Percentiles rank a stretch among this genome's conserved stretches.
These are phyloP conservation scores for Circinella minor DNA, from an alignment of 371 early-diverging fungal genomes.

Conservation along the genomic window DNA sequence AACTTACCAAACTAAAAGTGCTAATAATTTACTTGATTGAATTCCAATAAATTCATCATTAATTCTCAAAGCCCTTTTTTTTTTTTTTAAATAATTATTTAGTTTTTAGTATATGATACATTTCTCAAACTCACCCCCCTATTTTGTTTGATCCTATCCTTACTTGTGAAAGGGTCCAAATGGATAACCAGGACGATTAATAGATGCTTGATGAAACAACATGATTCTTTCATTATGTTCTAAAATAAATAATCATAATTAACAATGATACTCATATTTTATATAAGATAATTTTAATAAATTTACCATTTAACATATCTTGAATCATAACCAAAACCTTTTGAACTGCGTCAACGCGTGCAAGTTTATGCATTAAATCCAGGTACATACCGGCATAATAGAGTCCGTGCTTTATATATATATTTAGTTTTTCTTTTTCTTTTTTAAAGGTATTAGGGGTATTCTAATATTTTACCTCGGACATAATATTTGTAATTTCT, in stretches of 20 bases:
- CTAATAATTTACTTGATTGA: conserved; percentile 84
- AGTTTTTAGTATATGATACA: too few relatives aligned
- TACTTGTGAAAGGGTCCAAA: conserved; percentile 77
- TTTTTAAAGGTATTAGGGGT: too few relatives aligned
- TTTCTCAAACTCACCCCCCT: not conserved
- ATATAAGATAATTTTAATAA: too few relatives aligned
- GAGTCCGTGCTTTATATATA: conserved; percentile 40
- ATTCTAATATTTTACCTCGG: conserved; percentile 41
- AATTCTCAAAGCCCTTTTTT: conserved; percentile 69
- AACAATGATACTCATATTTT: not conserved
- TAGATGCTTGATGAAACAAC: conserved; percentile 56
- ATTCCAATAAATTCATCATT: conserved; percentile 90
- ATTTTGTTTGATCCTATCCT: not conserved
- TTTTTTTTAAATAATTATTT: too few relatives aligned
- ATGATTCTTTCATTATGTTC: conserved; percentile 57
- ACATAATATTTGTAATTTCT: conserved; percentile 49
- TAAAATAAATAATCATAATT: conserved; percentile 11
- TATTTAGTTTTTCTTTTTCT: not conserved
- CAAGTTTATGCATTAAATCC: conserved; percentile 77
- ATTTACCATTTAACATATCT: conserved; percentile 80
- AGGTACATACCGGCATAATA: conserved; percentile 70
- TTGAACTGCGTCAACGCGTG: conserved; percentile 89
- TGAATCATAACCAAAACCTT: conserved; percentile 87
- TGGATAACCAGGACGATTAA: conserved; percentile 51
- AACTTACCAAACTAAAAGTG: conserved; percentile 62